These are phyloP conservation scores for Solanum hybrid DNA, from an alignment of 305 asterid genomes.

Conservation along the genomic window DNA sequence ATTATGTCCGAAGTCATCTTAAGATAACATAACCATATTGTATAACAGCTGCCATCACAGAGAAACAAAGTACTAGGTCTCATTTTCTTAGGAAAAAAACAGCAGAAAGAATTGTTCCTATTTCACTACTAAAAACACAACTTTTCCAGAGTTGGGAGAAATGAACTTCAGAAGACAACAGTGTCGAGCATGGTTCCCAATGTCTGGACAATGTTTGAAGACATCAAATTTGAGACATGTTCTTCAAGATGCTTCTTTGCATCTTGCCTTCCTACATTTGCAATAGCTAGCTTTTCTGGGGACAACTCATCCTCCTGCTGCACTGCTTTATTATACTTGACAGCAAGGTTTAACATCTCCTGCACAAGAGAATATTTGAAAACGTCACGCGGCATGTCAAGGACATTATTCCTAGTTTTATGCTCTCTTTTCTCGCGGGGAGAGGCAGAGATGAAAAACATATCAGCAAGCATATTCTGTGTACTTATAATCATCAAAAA, in stretches of 20 bases:
- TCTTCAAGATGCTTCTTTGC: conserved; percentile 98
- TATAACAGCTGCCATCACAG: not conserved
- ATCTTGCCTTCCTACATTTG: conserved; percentile 94
- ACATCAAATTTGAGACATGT: conserved; percentile 89
- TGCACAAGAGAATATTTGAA: conserved; percentile 16
- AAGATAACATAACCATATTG: not conserved
- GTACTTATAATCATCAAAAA: not conserved
- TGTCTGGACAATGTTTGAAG: conserved; percentile 90
- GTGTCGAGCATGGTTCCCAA: conserved; percentile 96
- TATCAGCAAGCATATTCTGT: not conserved
- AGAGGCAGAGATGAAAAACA: not conserved
- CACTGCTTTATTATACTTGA: conserved; percentile 87
- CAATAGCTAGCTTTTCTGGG: conserved; percentile 90
- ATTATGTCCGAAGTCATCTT: not conserved
- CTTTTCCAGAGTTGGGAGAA: not conserved
- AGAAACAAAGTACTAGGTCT: not conserved
- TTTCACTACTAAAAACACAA: not conserved
- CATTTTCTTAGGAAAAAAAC: not conserved
- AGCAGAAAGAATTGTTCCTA: not conserved
- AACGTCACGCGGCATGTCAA: not conserved
- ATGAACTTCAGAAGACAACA: conserved; percentile 54
- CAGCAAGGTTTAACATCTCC: conserved; percentile 88
- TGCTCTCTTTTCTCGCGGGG: not conserved
- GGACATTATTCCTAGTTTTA: not conserved
- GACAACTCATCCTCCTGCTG: conserved; percentile 94